Conservation (phyloP, 495 filamentous ascomycete species). For the Schizothecium vesticola region DNA sequence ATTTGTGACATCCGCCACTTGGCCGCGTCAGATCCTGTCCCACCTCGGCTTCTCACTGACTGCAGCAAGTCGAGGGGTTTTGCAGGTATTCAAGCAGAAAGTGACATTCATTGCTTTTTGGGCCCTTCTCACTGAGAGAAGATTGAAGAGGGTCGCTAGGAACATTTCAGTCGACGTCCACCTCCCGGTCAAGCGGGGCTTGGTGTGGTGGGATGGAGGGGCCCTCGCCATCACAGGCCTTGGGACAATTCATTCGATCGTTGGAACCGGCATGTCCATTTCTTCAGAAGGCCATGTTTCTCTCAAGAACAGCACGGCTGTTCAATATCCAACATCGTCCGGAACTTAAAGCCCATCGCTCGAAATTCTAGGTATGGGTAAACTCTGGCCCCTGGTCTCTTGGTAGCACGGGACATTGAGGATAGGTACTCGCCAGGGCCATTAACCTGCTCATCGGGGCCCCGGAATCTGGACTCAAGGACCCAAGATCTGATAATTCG, state of each 20-base stretch:
- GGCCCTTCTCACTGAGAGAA: not conserved
- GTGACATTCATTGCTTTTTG: not conserved
- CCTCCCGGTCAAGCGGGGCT: not conserved
- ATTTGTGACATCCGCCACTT: conserved; percentile 6
- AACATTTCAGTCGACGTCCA: not conserved
- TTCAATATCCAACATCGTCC: not conserved
- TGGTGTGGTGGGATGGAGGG: not conserved
- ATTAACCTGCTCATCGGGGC: not conserved
- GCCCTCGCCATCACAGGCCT: not conserved
- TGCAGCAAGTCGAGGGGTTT: not conserved
- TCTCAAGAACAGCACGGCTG: not conserved
- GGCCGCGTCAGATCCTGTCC: conserved; percentile 14
- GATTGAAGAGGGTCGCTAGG: not conserved
- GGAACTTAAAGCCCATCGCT: not conserved
- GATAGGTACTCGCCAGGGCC: not conserved
- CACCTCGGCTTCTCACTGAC: not conserved
- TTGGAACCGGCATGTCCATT: not conserved
- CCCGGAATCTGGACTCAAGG: not conserved
- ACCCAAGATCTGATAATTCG: not conserved
- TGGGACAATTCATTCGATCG: not conserved
- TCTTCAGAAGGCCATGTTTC: not conserved
- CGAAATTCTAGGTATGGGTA: not conserved
- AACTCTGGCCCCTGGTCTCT: not conserved
- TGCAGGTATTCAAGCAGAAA: not conserved
- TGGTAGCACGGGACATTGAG: not conserved